These are phyloP conservation scores for Paraphaeosphaeria minitans DNA, from an alignment of 2,329 filamentous ascomycete genomes.

Conservation along the genomic window DNA sequence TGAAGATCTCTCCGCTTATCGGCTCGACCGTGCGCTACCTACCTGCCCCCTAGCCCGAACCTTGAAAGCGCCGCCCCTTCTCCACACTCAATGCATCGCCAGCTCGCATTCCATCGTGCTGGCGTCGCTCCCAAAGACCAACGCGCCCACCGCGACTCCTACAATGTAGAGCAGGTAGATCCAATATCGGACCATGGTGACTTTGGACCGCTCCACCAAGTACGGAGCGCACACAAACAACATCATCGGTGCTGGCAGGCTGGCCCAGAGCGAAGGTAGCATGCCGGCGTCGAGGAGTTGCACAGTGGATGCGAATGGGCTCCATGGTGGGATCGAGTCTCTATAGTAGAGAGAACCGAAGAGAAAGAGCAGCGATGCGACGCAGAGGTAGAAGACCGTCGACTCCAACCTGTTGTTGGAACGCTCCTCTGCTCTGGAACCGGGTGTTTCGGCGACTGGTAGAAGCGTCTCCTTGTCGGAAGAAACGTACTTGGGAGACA, in stretches of 20 bases:
- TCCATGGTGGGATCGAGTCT: background rate
- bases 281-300: conserved; percentile 24
- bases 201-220: conserved; percentile 21
- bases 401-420: background rate
- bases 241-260: conserved; percentile 25
- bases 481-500: background rate
- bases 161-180: conserved; percentile 31
- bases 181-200: conserved; percentile 25
- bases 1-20: conserved; percentile 9
- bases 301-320: background rate
- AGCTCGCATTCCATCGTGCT: background rate
- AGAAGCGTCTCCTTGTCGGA: conserved; percentile 3
- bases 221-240: conserved; percentile 29
- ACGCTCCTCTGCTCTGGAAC: background rate
- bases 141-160: conserved; percentile 21
- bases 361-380: conserved; percentile 1
- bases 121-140: background rate
- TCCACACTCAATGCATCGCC: background rate
- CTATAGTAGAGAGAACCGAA: conserved; percentile 1
- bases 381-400: conserved; percentile 2
- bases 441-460: background rate
- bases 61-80: background rate
- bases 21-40: conserved; percentile 1
- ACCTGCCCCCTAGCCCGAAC: conserved; percentile 3
- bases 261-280: conserved; percentile 25